Base-by-base conservation (phyloP, 148 eudicot species). In the Amaranthus hypochondriacus region DNA sequence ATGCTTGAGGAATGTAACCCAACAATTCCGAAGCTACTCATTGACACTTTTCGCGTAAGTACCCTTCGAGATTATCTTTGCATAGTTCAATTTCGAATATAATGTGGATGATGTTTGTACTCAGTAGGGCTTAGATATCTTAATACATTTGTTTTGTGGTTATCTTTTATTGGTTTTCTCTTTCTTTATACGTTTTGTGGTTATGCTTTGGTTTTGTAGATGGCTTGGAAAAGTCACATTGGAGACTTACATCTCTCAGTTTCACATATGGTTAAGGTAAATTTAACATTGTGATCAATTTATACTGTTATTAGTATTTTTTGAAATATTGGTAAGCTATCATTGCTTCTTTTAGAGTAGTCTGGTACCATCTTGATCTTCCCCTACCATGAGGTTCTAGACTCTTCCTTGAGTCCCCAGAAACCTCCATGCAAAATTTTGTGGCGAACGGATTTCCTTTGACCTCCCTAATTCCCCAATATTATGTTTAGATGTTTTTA, bases 221-320 rank as follows among this genome's bases (percentile, higher is more conserved):
- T 92, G 98, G 98, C 93, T 95, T 51, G 98, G 98, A 62, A 95
- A 95, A 81, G 77, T 95, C 81, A 95, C 98, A 50, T 66, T 95
- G 76, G 98, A 95, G 89, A 95, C 98, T 18, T 95, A 95, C 74
- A 92, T 95, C 75, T 92, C 90, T 13, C 98, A 95, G 73, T 80
- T 95, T 78, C 97, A 95, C 69, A 92, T 95, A 73, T 95, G 98
- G 98, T 83, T 95, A 70, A 89, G 98, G 98, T 95, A 86, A 65
- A 73, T 10, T 7, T 70, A 60, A 39, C 47, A 13, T 9, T 18
- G n/a, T 42, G 42, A 58, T 72, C 54, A 49, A 9, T 51, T 44
- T 48, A 56, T 49, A 42, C 18, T 39, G 9, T 28, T 28, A 28
- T 28, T 28, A 18, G 18, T 18, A 28, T 28, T 28, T 1, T 28